phyloP scores from a whole-genome alignment of 2,329 filamentous ascomycete genomes.

The Beauveria caledonica region DNA sequence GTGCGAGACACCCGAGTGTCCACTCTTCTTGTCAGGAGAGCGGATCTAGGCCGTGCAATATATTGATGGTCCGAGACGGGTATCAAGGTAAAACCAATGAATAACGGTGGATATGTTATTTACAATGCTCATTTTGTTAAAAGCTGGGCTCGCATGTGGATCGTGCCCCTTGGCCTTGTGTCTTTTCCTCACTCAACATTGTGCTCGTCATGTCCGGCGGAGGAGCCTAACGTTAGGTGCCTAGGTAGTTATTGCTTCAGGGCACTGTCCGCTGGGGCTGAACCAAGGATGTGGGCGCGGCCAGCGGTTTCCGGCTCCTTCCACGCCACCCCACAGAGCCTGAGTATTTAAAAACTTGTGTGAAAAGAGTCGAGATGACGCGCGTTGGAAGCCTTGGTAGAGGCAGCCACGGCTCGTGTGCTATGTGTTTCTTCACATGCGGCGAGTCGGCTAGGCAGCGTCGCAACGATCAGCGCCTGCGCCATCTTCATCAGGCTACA shows the following conservation, averaged over 20 bases:
- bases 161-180: neutral
- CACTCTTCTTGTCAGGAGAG: constrained; percentile 1
- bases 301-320: constrained; percentile 12
- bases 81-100: constrained; percentile 1
- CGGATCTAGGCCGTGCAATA: neutral
- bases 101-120: constrained; percentile 7
- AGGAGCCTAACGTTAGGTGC: constrained; percentile 9
- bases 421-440: too few species aligned
- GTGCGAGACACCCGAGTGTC: neutral
- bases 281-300: neutral
- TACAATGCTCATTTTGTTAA: constrained; percentile 7
- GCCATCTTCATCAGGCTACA: too few species aligned
- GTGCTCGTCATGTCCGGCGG: constrained; percentile 4
- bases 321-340: constrained; percentile 8
- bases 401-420: neutral
- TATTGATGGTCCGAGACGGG: neutral
- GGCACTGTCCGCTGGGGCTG: neutral
- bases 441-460: neutral
- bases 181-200: neutral
- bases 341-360: neutral
- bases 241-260: neutral
- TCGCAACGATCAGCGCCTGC: too few species aligned
- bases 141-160: neutral
- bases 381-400: too few species aligned
- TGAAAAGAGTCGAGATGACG: neutral